These are phyloP conservation scores for Claviceps quebecensis DNA, from an alignment of 2,329 filamentous ascomycete genomes.

Conservation along the genomic window DNA sequence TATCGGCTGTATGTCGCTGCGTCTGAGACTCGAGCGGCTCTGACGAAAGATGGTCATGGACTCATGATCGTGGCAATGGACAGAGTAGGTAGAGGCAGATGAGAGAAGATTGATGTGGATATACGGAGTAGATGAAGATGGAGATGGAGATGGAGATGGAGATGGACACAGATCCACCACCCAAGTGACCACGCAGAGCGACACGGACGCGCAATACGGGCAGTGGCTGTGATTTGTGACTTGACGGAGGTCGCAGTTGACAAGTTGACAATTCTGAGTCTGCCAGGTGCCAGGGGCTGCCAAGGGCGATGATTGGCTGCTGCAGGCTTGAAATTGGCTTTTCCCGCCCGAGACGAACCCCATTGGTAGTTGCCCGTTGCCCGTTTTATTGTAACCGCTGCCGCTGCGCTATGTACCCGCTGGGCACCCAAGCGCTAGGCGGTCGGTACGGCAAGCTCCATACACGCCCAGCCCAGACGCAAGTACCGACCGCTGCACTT, in stretches of 20 bases:
- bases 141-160: neutral
- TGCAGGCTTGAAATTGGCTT: constrained; percentile 10
- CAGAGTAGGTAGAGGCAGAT: neutral
- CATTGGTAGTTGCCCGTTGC: neutral
- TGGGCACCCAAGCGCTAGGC: too few relatives aligned
- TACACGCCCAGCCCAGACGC: neutral
- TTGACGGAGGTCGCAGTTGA: neutral
- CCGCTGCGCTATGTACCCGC: too few relatives aligned
- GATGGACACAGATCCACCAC: neutral
- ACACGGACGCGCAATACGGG: neutral
- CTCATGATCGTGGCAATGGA: neutral
- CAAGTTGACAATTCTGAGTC: neutral
- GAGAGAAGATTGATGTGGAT: neutral
- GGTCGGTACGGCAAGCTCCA: neutral
- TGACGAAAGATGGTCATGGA: neutral
- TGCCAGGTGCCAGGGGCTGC: neutral
- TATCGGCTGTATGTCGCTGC: neutral
- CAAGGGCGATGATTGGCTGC: constrained; percentile 3
- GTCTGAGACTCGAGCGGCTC: neutral
- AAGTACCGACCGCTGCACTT: neutral
- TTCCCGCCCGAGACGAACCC: neutral
- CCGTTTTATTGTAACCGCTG: neutral
- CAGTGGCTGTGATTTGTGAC: too few relatives aligned
- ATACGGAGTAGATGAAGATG: too few relatives aligned
- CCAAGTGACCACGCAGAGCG: neutral